Conservation (phyloP, 495 filamentous ascomycete genomes). For the Penicillium cataractarum region DNA sequence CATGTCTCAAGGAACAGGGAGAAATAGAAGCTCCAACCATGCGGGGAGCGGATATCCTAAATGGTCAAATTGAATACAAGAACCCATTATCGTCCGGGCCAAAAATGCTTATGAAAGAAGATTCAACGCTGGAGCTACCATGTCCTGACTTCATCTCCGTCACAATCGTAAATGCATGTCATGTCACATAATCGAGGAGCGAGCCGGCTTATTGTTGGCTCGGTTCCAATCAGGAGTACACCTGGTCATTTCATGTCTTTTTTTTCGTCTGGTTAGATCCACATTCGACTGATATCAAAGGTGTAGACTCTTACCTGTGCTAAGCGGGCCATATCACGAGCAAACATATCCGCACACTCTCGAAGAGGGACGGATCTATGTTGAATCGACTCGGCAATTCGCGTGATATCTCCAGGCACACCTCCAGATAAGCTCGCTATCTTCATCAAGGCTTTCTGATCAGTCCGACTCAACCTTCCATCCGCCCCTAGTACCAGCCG, state of each 20-base stretch:
- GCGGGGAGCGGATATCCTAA: not conserved
- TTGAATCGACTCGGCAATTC: not conserved
- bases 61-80: not conserved
- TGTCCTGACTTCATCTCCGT: not conserved
- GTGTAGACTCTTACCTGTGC: not conserved
- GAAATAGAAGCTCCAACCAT: not conserved
- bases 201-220: not conserved
- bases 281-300: not conserved
- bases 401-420: not conserved
- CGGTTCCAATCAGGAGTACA: not conserved
- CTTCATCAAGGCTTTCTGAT: not conserved
- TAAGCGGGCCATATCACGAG: not conserved
- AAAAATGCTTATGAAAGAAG: not conserved
- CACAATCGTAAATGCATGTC: not conserved
- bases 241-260: not conserved
- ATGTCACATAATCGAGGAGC: not conserved
- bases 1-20: not conserved
- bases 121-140: not conserved
- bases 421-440: not conserved
- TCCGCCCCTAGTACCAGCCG: not conserved
- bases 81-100: not conserved
- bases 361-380: not conserved
- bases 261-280: not conserved
- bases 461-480: not conserved
- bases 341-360: not conserved